Evolutionary conservation across 345 rosid species (phyloP), one percentile per base, ranked within the genome.

Genomic region (Bruguiera parviflora): DNA sequence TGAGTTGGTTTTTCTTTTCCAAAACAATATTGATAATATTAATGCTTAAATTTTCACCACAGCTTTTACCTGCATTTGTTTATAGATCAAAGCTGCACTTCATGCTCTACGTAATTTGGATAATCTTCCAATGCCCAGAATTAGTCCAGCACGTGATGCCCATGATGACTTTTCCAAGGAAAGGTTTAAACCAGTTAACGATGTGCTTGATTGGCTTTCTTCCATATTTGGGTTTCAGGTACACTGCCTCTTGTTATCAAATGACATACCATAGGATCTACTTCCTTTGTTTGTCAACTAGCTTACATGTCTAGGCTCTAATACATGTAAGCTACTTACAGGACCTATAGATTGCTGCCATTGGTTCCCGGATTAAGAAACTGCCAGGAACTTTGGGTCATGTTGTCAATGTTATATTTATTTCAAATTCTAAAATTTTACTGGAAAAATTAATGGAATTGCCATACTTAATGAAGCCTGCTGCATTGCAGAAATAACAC

Each of bases 221-320:
- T 82, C 84, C 57, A 59, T 82, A 75, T 96, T 96, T 82, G 99
- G 99, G 46, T 96, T 96, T 88, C 99, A 96, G 96, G 99, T 96
- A 79, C 72, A 58, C 35, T 63, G 57, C 67, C n/a, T 33, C 22
- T 60, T 74, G 58, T 72, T 58, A 16, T 67, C 51, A 64, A 39
- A 67, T 68, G 53, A 39, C 15, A 51, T 73, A 43, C 35, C 21
- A 24, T 25, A 21, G 47, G 57, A 18, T 27, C 32, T 67, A 71
- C 37, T 33, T 33, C 37, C 7, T 33, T 27, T 56, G 39, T 33
- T 52, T 18, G 63, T 47, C n/a, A 59, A 58, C 32, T 25, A 58
- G 33, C 66, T 65, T 63, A 52, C 32, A 8, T 29, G 6, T 49
- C 7, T 49, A 31, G 21, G 56, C 31, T 66, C 52, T 27, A 28